phyloP scores from a whole-genome alignment of 192 early-diverging fungal genomes.

The Umbelopsis sp. region DNA sequence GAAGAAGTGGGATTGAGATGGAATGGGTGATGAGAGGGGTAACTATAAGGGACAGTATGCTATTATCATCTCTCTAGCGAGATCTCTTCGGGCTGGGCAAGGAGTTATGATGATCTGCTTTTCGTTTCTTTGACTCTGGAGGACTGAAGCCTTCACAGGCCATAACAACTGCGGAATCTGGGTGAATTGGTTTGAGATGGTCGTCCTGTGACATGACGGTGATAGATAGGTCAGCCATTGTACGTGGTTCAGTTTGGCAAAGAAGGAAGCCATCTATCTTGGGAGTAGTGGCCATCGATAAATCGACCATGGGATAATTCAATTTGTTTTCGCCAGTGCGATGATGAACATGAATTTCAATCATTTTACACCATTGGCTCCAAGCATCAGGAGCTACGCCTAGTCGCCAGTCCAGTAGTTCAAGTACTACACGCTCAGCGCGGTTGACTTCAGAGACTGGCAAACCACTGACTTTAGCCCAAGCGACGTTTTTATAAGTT shows the following conservation, averaged over 20 bases:
- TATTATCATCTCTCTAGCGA: not conserved
- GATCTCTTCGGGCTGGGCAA: slow-evolving; percentile 4
- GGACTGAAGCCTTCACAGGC: slow-evolving; percentile 10
- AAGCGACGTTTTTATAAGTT: slow-evolving; percentile 83
- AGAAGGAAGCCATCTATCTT: slow-evolving; percentile 9
- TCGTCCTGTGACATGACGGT: slow-evolving; percentile 12
- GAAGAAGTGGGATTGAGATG: not conserved
- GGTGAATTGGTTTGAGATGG: not conserved
- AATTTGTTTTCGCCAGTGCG: slow-evolving; percentile 5
- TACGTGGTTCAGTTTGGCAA: slow-evolving; percentile 7
- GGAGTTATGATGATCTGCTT: not conserved
- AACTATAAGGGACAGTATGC: not conserved
- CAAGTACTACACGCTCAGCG: slow-evolving; percentile 78
- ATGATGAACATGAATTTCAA: slow-evolving; percentile 26
- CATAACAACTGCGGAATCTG: not conserved
- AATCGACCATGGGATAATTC: not conserved
- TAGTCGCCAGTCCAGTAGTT: slow-evolving; percentile 78
- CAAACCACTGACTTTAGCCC: slow-evolving; percentile 88
- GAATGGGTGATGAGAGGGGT: not conserved
- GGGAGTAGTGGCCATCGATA: not conserved
- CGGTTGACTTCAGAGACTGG: slow-evolving; percentile 75
- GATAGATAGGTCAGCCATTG: slow-evolving; percentile 10
- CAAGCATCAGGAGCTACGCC: slow-evolving; percentile 49
- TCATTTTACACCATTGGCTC: slow-evolving; percentile 31
- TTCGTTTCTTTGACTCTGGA: not conserved